Percentiles rank a stretch among this genome's conserved stretches.
Conservation (phyloP, 139 green algal species). For the Helicosporidium sp. region DNA sequence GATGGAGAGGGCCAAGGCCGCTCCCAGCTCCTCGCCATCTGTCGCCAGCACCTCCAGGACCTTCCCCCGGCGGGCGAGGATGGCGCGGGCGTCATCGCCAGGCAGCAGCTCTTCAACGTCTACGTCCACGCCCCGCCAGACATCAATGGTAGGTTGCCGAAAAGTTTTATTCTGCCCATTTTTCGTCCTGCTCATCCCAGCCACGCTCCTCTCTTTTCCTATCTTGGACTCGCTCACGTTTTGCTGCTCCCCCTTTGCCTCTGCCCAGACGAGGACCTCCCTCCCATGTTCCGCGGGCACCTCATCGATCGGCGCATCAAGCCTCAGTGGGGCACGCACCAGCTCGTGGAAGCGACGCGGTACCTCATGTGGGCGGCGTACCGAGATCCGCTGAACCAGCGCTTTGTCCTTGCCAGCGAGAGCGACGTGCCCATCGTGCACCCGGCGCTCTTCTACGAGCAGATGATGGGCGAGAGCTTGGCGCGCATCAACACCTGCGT, state of each 20-base stretch:
- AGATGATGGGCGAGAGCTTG: constrained; percentile 14
- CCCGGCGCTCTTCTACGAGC: constrained; percentile 17
- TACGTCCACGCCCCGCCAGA: constrained; percentile 16
- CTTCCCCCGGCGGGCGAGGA: not conserved
- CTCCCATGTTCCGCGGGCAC: not conserved
- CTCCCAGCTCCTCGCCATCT: not conserved
- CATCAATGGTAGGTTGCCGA: not conserved
- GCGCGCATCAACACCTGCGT: constrained; percentile 12
- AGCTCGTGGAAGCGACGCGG: constrained; percentile 5
- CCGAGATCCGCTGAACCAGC: constrained; percentile 20
- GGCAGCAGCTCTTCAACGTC: constrained; percentile 20
- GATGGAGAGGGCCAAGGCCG: not conserved
- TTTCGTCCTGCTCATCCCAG: not conserved
- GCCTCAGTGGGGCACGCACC: constrained; percentile 5
- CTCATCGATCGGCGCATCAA: not conserved
- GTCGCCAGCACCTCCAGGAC: too few relatives aligned
- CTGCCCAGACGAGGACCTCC: not conserved
- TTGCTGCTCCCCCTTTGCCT: not conserved
- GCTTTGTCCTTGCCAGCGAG: constrained; percentile 26
- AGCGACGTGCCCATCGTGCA: constrained; percentile 20
- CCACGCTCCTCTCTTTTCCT: not conserved
- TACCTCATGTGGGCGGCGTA: constrained; percentile 18
- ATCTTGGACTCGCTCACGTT: not conserved
- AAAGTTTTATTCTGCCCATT: not conserved
- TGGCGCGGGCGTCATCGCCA: not conserved